A percentile compares a stretch with the other conserved stretches of the same genome.
Evolutionary conservation across 2,329 filamentous ascomycete species (phyloP).

Genomic region (Ophiobolus disseminans): DNA sequence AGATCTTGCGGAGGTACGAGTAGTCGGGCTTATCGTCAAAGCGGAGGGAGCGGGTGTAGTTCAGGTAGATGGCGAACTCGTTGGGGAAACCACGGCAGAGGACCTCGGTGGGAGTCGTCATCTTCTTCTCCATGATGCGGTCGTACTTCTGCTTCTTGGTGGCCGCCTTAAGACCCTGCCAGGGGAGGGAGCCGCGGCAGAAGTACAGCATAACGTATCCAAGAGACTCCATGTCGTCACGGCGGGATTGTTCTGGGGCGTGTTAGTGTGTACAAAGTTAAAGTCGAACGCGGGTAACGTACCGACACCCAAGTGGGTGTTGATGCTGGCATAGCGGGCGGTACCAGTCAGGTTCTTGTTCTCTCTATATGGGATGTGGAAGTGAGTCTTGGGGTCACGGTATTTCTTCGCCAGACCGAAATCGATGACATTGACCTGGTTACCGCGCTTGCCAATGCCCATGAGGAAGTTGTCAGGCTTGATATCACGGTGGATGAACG

Average conservation of each 20-base stretch:
- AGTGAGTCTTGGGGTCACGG: conserved; percentile 98
- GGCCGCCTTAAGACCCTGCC: conserved; percentile 97
- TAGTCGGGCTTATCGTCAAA: conserved; percentile 99
- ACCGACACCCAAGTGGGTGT: conserved; percentile 96
- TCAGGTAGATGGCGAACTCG: conserved; percentile 99
- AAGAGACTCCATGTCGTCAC: conserved; percentile 98
- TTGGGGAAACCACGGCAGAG: conserved; percentile 99
- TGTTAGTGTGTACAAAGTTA: conserved; percentile 19
- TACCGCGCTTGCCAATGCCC: conserved; percentile 98
- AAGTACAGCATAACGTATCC: conserved; percentile 99
- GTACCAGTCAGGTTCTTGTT: conserved; percentile 99
- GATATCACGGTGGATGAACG: conserved; percentile 99
- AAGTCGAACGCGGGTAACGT: conserved; percentile 45
- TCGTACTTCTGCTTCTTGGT: conserved; percentile 99
- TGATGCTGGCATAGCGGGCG: conserved; percentile 97
- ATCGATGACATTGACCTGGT: conserved; percentile 99
- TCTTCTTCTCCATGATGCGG: conserved; percentile 99
- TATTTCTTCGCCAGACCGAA: conserved; percentile 99
- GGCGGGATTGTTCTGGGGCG: conserved; percentile 87
- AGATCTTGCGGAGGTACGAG: conserved; percentile 99
- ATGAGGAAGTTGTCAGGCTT: conserved; percentile 99
- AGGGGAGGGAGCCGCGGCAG: conserved; percentile 96
- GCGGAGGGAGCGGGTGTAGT: conserved; percentile 97
- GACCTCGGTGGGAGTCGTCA: conserved; percentile 98
- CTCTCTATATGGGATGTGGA: conserved; percentile 99